These are phyloP conservation scores for Phoenix dactylifera DNA, from an alignment of 176 grass and related monocot species.

Conservation along the genomic window DNA sequence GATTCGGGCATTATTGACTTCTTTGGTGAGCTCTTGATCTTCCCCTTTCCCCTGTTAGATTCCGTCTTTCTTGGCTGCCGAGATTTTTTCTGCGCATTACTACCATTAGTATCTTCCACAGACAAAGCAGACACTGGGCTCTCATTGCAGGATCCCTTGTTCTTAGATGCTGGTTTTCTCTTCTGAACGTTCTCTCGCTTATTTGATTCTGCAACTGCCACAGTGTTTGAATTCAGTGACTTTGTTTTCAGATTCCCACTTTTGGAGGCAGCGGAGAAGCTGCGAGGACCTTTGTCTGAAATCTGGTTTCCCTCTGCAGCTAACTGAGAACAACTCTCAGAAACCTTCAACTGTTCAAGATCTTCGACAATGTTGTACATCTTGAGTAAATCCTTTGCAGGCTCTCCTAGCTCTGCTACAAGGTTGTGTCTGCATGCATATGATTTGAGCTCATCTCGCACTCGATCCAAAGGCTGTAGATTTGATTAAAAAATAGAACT, in stretches of 20 bases:
- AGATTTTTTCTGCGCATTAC: conserved; percentile 23
- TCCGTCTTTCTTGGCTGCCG: conserved; percentile 22
- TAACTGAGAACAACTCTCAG: conserved; percentile 22
- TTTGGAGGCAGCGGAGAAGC: conserved; percentile 17
- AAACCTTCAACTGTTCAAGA: conserved; percentile 65
- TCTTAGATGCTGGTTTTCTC: conserved; percentile 26
- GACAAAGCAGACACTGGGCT: conserved; percentile 15
- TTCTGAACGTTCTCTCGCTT: conserved; percentile 43
- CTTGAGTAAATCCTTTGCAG: conserved; percentile 57
- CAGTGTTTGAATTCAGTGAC: conserved; percentile 43
- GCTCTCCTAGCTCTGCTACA: conserved; percentile 34
- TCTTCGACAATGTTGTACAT: conserved; percentile 67
- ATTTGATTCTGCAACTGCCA: conserved; percentile 18
- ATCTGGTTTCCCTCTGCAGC: conserved; percentile 17
- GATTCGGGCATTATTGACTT: conserved; percentile 20
- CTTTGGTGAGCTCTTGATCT: conserved; percentile 13
- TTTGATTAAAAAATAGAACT: neutral
- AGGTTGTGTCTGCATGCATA: conserved; percentile 58
- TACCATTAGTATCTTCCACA: conserved; percentile 28
- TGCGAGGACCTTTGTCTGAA: conserved; percentile 34
- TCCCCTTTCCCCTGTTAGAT: conserved; percentile 25
- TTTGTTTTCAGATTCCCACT: conserved; percentile 57
- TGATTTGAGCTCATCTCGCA: conserved; percentile 85
- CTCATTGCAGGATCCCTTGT: conserved; percentile 39
- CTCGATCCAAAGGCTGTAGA: conserved; percentile 63